Percentiles rank a stretch among this genome's conserved stretches.
Conservation (phyloP, 129 eudicot species). For the Ambrosia artemisiifolia region DNA sequence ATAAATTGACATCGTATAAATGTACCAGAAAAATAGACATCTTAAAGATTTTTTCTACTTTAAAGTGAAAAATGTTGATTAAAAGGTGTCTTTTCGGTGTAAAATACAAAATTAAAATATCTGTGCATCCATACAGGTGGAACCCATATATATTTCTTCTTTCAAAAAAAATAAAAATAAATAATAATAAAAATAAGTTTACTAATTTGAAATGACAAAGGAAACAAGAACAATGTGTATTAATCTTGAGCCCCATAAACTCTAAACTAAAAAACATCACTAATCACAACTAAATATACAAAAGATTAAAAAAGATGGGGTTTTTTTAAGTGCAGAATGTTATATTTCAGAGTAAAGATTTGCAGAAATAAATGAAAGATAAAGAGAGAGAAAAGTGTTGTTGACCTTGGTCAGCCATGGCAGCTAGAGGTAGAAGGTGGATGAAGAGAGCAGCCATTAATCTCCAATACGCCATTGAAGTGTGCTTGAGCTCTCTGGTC, state of each 20-base stretch:
- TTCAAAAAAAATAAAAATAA: neutral
- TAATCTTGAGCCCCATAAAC: constrained; percentile 5
- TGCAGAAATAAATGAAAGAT: constrained; percentile 7
- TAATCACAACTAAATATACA: neutral
- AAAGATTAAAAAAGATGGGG: constrained; percentile 9
- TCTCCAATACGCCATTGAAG: constrained; percentile 27
- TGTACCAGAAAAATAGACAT: neutral
- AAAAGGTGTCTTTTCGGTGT: neutral
- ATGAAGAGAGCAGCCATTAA: constrained; percentile 36
- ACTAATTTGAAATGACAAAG: constrained; percentile 7
- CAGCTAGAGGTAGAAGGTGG: constrained; percentile 35
- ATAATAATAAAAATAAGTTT: neutral
- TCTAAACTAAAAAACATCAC: neutral
- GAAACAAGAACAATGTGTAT: constrained; percentile 2
- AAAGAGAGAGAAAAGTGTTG: neutral
- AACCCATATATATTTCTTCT: neutral
- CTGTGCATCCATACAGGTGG: neutral
- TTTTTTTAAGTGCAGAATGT: neutral
- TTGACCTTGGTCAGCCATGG: constrained; percentile 53
- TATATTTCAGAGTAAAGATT: neutral
- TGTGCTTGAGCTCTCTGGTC: neutral
- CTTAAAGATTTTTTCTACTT: neutral
- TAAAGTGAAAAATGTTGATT: constrained; percentile 6
- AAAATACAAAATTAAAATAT: neutral
- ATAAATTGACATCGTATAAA: too few relatives aligned